Evolutionary conservation across 768 basidiomycete species (phyloP), one percentile per base, ranked within the genome.

Genomic region (Tephrocybe sp.): DNA sequence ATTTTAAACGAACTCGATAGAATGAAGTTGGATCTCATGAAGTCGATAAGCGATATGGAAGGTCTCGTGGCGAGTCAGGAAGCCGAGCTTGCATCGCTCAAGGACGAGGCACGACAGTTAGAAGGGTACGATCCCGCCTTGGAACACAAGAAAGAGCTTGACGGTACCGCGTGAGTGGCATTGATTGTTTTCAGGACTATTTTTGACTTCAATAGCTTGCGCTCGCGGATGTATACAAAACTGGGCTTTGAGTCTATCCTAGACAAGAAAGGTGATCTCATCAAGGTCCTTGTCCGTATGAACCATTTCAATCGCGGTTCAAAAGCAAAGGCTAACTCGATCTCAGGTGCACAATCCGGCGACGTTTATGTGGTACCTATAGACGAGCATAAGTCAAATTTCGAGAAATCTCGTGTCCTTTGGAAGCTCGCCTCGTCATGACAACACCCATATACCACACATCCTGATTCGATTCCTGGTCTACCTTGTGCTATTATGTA

Each of bases 41-140:
- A 92, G 60, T 80, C 85, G 4, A 86, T 90, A 56, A 84, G 85
- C 45, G 88, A 90, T 56, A 74, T 78, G 1, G 88, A 92, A 68
- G 76, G 79, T 34, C 65, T 80, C 40, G 65, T 87, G 5, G 81
- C 82, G 5, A 81, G 78, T 59, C 84, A 82, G 59, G 87, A 91
- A 59, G 84, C 81, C 1, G 87, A 89, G 61, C 77, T 90, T 0
- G 74, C 86, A 6, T 71, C 74, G 4, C 70, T 92, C 52, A 87
- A 86, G 58, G 86, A 86, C 48, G 82, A 84, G 55, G 77, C 78
- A 0, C 74, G 76, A 26, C 67, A 64, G 36, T 64, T 89, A 53
- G 88, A 91, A 62, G 76, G 76, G 36, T 83, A 79, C 45, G 89
- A 92, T 65, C 85, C 88, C 18, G 85, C 88, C 6, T 66, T 75